Evolutionary conservation across 176 grass and related monocot species (phyloP), one percentile per base, ranked within the genome.

Genomic region (Triticum dicoccoides): DNA sequence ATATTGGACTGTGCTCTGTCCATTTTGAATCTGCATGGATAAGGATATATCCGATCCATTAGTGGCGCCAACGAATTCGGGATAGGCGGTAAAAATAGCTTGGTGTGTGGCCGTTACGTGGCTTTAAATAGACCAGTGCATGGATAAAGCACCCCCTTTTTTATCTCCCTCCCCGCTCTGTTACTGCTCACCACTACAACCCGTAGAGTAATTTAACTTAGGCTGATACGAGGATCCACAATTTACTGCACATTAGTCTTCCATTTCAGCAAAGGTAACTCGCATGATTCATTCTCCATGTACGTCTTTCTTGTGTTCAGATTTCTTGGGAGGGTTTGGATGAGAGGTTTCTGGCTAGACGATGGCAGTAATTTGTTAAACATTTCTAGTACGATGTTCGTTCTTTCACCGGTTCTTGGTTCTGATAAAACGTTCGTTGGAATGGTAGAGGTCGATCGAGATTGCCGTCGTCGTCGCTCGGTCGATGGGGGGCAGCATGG

Each of bases 71-170:
- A 32, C 23, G 30, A 77, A 77, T 85, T 77, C 35, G 61, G 83
- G 44, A 61, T 49, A 67, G 76, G 73, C 47, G 76, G 51, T 51
- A 87, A 91, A 91, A 87, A 84, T 88, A 88, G 89, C 15, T 42
- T 3, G 1, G 45, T 58, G 45, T 58, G 45, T 18, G 25, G 42
- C n/a, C 66, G 32, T 58, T 80, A 5, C 42, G 71, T 13, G 72
- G 69, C 85, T 18, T 91, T 81, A 87, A 80, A 87, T 87, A 84
- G 81, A 38, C 37, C 20, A 24, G 5, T 61, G 76, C 69, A 33
- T 62, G 61, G 38, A 61, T 69, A 81, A 37, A 81, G 7, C 85
- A 25, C 63, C 47, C 69, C 76, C 69, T 84, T 91, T 87, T 87
- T 88, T 29, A 68, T 5, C 76, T 51, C n/a, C 29, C 49, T 81